Evolutionary conservation across 208 protist genomes (phyloP).

Genomic region (Phytomonas serpens): DNA sequence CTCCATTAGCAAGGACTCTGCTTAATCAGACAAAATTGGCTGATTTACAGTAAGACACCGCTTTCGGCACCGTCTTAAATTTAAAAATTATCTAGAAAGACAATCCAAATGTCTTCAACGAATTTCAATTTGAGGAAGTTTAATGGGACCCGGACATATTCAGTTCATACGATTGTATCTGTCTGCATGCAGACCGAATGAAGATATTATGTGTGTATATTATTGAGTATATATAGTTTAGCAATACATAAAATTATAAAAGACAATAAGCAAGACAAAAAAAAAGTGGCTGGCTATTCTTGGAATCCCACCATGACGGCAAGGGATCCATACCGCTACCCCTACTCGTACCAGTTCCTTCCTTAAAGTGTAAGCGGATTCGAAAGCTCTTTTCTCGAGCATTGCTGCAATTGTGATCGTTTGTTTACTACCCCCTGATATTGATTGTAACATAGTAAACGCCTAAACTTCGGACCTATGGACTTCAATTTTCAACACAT

Average conservation of each 20-base stretch:
- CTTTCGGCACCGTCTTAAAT: not conserved
- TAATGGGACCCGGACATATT: not conserved
- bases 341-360: not conserved
- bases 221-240: not conserved
- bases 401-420: not conserved
- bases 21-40: not conserved
- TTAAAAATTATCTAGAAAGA: not conserved
- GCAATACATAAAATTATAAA: not conserved
- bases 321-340: not conserved
- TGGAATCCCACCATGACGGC: not conserved
- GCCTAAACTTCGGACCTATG: not conserved
- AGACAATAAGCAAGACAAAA: not conserved
- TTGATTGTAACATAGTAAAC: not conserved
- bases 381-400: not conserved
- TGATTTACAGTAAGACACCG: not conserved
- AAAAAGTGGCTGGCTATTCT: not conserved
- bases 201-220: not conserved
- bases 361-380: not conserved
- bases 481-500: not conserved
- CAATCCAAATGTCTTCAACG: not conserved
- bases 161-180: not conserved
- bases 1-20: not conserved
- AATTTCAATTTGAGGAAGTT: not conserved
- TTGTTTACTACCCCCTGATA: not conserved
- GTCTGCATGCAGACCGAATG: not conserved